Evolutionary conservation across 2,329 filamentous ascomycete genomes (phyloP).

Genomic region (Seiridium cupressi): DNA sequence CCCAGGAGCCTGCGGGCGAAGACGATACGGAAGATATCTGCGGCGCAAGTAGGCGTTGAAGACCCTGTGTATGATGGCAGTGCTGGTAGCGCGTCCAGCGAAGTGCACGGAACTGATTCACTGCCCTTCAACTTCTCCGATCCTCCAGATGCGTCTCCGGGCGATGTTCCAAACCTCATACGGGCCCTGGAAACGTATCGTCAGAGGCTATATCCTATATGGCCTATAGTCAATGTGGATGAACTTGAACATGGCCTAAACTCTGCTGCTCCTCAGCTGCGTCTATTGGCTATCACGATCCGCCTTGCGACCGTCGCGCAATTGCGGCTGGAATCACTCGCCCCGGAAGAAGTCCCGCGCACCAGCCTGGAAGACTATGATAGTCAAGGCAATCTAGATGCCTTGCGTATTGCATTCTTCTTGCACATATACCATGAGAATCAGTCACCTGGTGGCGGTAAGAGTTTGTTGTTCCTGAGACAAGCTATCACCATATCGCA

Average conservation of each 20-base stretch:
- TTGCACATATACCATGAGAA: conserved; percentile 53
- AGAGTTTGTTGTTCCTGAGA: conserved; percentile 45
- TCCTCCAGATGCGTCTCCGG: neutral
- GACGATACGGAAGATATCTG: conserved; percentile 40
- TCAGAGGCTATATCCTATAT: conserved; percentile 49
- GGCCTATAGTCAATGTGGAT: conserved; percentile 47
- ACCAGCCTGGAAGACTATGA: conserved; percentile 9
- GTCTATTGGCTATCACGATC: conserved; percentile 41
- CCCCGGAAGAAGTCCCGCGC: conserved; percentile 10
- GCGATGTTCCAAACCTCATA: conserved; percentile 16
- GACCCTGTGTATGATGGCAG: neutral
- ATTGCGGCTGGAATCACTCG: conserved; percentile 36
- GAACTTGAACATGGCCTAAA: conserved; percentile 36
- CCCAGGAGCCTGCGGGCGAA: conserved; percentile 43
- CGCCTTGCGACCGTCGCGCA: conserved; percentile 48
- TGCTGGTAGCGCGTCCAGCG: neutral
- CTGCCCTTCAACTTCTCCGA: neutral
- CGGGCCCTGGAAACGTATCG: conserved; percentile 42
- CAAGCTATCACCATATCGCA: conserved; percentile 52
- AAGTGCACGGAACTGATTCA: neutral
- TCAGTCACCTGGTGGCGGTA: conserved; percentile 39
- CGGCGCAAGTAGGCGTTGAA: conserved; percentile 19
- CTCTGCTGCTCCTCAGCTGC: conserved; percentile 25
- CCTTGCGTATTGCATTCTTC: conserved; percentile 47
- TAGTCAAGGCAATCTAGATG: conserved; percentile 32